Percentiles rank a stretch among this genome's conserved stretches.
Evolutionary conservation across 352 stramenopile species (phyloP).

Genomic region (Phytophthora sojae): DNA sequence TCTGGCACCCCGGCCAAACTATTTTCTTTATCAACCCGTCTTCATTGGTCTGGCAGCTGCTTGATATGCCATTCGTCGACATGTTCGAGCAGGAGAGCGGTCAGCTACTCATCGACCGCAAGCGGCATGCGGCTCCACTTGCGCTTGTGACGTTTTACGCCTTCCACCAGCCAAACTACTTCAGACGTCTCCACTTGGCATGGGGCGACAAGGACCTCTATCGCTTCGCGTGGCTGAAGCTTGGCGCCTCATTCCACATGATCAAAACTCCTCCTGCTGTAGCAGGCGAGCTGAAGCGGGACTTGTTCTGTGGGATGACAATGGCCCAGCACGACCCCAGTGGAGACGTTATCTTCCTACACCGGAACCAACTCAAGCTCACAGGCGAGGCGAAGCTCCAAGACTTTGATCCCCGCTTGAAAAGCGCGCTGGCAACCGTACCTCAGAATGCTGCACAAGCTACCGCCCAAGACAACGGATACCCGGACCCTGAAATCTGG

Average conservation of each 20-base stretch:
- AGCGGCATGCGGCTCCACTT: constrained; percentile 39
- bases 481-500: constrained; percentile 58
- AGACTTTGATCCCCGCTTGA: constrained; percentile 20
- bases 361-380: constrained; percentile 62
- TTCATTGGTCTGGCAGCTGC: constrained; percentile 48
- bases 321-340: constrained; percentile 52
- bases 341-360: constrained; percentile 52
- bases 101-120: constrained; percentile 56
- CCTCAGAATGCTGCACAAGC: neutral
- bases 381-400: constrained; percentile 11
- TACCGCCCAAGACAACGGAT: constrained; percentile 6
- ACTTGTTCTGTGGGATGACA: constrained; percentile 58
- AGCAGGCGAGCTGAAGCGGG: constrained; percentile 36
- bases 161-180: constrained; percentile 49
- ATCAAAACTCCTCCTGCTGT: constrained; percentile 48
- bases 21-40: constrained; percentile 32
- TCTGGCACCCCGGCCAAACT: constrained; percentile 30
- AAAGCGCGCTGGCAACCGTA: constrained; percentile 5
- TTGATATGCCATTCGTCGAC: constrained; percentile 53
- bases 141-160: constrained; percentile 45
- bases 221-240: constrained; percentile 64
- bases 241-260: constrained; percentile 57
- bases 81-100: constrained; percentile 79
- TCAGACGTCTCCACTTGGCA: constrained; percentile 43
- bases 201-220: constrained; percentile 73